Base-by-base conservation (phyloP, 2,329 filamentous ascomycete species). In the Colletotrichum kahawae region DNA sequence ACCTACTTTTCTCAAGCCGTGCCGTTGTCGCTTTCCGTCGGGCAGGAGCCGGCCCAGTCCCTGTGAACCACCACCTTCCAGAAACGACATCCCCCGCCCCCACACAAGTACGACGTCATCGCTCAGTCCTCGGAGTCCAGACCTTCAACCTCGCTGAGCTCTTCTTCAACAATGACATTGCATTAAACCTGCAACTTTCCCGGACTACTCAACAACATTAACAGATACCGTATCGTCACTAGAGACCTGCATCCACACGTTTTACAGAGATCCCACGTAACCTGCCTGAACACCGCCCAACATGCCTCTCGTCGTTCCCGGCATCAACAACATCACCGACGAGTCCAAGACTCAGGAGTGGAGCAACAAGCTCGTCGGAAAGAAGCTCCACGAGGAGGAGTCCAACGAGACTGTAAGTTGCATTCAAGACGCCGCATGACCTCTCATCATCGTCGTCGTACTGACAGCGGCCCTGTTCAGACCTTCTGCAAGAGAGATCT, bases 261-360 rank as follows among this genome's bases (percentile, higher is more conserved):
- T 59, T 29, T 14, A 12, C 9, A n/a, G 56, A 24, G 14, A 10
- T 18, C 27, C 29, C 7, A 36, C 2, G 10, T 34, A 69, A 63
- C 6, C 43, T 51, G 12, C 13, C 24, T 43, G 36, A 34, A 62
- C 67, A 7, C 75, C 60, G 66, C 31, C 51, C 75, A 82, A n/a
- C 85, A 92, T 93, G 92, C 92, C 92, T 90, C 91, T 93, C 84
- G 87, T 93, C 79, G 88, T 92, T 21, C 91, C 91, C 70, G 90
- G 89, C 80, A 84, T 92, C 78, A 91, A 86, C 77, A 86, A 84
- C 76, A 84, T 84, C 76, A 82, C 86, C 54, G 82, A 82, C 77
- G 80, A 84, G 81, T 80, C 84, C 81, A 86, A 87, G 83, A 90
- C 87, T 43, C 85, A 91, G 74, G 86, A 91, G 79, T 93, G 92